Base-by-base conservation (phyloP, 2,329 filamentous ascomycete species). In the Decorospora gaudefroyi region DNA sequence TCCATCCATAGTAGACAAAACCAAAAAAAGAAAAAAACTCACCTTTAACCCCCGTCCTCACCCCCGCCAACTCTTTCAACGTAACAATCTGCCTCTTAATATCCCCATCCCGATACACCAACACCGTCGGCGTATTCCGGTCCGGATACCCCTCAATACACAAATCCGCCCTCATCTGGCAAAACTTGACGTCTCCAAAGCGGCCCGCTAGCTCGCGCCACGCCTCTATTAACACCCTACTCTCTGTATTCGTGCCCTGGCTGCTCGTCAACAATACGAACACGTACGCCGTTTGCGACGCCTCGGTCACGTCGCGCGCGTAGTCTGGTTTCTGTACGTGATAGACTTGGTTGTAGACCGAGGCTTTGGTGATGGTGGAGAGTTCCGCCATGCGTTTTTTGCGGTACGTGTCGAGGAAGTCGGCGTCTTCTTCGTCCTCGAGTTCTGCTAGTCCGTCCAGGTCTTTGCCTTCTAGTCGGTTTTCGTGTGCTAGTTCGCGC, bases 121-220 rank as follows among this genome's bases (percentile, higher is more conserved):
- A 68, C 23, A 99, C 90, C 0, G 93, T 99, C 1, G 93, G 93
- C 45, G 90, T 96, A 69, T 99, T 99, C 44, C 82, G 81, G 62
- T 97, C 93, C 1, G 93, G 93, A 70, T 99, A 99, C 27, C 90
- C 90, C 69, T 97, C 93, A 59, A 99, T 96, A 45, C 93, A 96
- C 74, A 96, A 83, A 65, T 90, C 85, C 5, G 86, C 93, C 58
- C 86, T 82, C 58, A 99, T 97, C 74, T 97, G 89, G 70, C 92
- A 97, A 72, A 99, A 99, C 74, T 99, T 99, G 70, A 99, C 77
- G 55, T 99, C 92, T 13, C 90, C 90, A 65, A 90, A 99, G 63
- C 92, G 90, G 47, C 73, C 74, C 1, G 93, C 92, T 27, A 93
- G 80, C 63, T 90, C 84, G 23, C 86, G 79, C 91, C 92, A 99